Base-by-base conservation (phyloP, 345 rosid species). In the Syzygium grande region DNA sequence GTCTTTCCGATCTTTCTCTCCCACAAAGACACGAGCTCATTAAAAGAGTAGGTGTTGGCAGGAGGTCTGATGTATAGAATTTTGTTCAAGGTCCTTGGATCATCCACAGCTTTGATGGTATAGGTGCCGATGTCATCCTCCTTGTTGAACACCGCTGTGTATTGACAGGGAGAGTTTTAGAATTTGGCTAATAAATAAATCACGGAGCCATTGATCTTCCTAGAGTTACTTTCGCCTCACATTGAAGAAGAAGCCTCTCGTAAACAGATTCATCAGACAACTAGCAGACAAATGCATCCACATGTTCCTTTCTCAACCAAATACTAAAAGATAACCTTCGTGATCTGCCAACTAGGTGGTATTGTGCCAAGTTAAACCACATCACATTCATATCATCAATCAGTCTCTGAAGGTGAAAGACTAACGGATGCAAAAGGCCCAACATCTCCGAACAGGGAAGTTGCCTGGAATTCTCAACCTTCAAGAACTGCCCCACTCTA, bases 1-100 rank as follows among this genome's bases (percentile, higher is more conserved):
- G 84, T 85, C 52, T 88, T 84, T 14, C 84, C 89, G 53, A 87
- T 87, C 86, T 84, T 87, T 46, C 85, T 84, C 87, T 87, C 89
- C 89, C 86, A 87, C 63, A 87, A 43, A 19, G 89, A 63, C 84
- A 84, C 73, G 51, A 84, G 73, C 11, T 84, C 68, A 61, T 88
- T 88, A 34, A 88, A 84, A 2, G 89, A 88, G 73, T 51, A 43
- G 52, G 53, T 63, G 86, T 65, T 85, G 79, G 51, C 63, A 4
- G 84, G 11, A 41, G 87, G 89, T 29, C 38, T 65, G 46, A 88
- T 25, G 87, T 65, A 84, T 16, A 88, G 38, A 38, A 88, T 54
- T 59, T 68, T 88, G 73, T 88, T 85, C 86, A 85, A 55, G 83
- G 89, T 65, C 52, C 84, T 84, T 14, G 77, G 55, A 68, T 84